Evolutionary conservation across 805 yeast species (phyloP).

Genomic region (Hanseniaspora clermontiae): DNA sequence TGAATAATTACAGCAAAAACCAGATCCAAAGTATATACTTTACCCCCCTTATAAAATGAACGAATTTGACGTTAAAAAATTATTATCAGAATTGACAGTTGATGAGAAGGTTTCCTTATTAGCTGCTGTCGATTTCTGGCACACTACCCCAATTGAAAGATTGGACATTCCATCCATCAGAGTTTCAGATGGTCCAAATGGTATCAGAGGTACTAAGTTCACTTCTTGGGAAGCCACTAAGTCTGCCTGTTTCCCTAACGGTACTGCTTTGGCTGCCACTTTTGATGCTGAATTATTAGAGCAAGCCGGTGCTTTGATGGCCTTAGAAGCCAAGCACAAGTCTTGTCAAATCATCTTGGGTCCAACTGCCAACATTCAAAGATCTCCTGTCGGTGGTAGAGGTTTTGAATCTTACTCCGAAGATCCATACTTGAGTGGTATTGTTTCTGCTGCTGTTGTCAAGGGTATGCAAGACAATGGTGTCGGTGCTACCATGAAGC

Average conservation of each 20-base stretch:
- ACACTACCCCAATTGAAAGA: slow-evolving; percentile 32
- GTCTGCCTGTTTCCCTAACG: slow-evolving; percentile 49
- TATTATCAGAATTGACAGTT: slow-evolving; percentile 20
- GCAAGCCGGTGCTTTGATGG: slow-evolving; percentile 43
- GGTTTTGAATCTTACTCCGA: slow-evolving; percentile 52
- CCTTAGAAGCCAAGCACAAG: slow-evolving; percentile 41
- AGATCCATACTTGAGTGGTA: slow-evolving; percentile 43
- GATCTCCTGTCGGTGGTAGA: slow-evolving; percentile 50
- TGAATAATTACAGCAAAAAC: too few species aligned
- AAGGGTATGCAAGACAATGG: slow-evolving; percentile 43
- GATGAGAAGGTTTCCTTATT: slow-evolving; percentile 25
- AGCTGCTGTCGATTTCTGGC: slow-evolving; percentile 41
- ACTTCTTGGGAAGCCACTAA: slow-evolving; percentile 35
- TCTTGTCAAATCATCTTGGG: slow-evolving; percentile 41
- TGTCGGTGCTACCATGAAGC: slow-evolving; percentile 47
- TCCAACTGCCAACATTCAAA: slow-evolving; percentile 41
- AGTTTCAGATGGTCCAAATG: slow-evolving; percentile 51
- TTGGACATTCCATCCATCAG: slow-evolving; percentile 37
- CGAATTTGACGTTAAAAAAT: slow-evolving; percentile 20
- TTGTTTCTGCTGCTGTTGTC: slow-evolving; percentile 36
- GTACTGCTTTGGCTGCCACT: slow-evolving; percentile 47
- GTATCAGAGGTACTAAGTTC: slow-evolving; percentile 46
- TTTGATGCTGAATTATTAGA: slow-evolving; percentile 39
- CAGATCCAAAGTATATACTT: not conserved
- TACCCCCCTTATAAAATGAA: not conserved